Evolutionary conservation across 257 asterid species (phyloP).

Genomic region (Coffea eugenioides): DNA sequence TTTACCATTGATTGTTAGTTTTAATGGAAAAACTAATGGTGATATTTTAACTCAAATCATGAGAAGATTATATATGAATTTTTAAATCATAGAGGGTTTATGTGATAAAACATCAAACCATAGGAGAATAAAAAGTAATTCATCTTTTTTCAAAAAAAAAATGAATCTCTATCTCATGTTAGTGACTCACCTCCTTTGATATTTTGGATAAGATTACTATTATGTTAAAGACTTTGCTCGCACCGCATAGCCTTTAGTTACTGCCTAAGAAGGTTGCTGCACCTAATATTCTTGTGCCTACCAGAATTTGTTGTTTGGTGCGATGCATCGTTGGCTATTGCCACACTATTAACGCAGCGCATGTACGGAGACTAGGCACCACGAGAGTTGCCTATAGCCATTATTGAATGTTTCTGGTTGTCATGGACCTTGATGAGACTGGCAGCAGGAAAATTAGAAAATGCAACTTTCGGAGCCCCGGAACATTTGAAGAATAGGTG

Average conservation of each 20-base stretch:
- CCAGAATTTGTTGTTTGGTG: background rate
- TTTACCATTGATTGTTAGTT: too few relatives aligned
- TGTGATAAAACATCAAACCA: too few relatives aligned
- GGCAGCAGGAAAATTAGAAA: background rate
- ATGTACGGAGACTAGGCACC: background rate
- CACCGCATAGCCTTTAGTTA: background rate
- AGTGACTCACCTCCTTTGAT: too few relatives aligned
- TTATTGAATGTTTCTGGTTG: background rate
- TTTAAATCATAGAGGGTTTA: too few relatives aligned
- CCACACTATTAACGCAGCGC: background rate
- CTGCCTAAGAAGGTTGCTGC: background rate
- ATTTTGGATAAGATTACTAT: too few relatives aligned
- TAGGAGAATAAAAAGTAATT: too few relatives aligned
- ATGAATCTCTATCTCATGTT: too few relatives aligned
- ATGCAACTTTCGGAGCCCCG: background rate
- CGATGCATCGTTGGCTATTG: background rate
- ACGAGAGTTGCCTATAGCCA: background rate
- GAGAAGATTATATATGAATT: too few relatives aligned
- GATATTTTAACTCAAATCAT: too few relatives aligned
- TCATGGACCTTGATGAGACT: background rate
- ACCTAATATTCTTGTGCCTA: background rate
- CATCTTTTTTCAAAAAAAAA: too few relatives aligned
- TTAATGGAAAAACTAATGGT: too few relatives aligned
- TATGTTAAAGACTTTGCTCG: background rate
- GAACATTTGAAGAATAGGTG: background rate